These are phyloP conservation scores for Aspergillus sergii DNA, from an alignment of 2,329 filamentous ascomycete species.

Conservation along the genomic window DNA sequence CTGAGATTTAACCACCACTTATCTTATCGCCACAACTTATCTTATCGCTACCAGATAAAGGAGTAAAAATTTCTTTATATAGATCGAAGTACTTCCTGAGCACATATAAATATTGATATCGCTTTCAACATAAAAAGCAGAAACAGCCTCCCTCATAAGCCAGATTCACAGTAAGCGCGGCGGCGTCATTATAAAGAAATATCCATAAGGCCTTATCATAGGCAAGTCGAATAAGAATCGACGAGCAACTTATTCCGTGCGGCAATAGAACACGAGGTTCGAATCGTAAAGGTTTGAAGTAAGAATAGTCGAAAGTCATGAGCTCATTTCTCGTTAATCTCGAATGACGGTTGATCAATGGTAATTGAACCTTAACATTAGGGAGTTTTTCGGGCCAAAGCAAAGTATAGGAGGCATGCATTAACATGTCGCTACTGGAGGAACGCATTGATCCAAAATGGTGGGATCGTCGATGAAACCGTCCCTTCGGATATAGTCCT, in stretches of 20 bases:
- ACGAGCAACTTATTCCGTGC: not conserved
- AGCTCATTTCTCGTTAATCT: not conserved
- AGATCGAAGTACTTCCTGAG: not conserved
- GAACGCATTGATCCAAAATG: not conserved
- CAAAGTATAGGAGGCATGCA: not conserved
- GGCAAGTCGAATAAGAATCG: not conserved
- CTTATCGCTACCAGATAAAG: not conserved
- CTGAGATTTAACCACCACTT: not conserved
- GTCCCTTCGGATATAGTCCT: not conserved
- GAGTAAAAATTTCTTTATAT: not conserved
- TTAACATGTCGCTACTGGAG: not conserved
- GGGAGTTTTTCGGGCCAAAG: no score
- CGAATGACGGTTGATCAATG: not conserved
- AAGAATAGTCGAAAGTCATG: not conserved
- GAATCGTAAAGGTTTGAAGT: not conserved
- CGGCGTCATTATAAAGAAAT: not conserved
- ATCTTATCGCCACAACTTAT: not conserved
- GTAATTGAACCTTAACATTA: not conserved
- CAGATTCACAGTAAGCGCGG: not conserved
- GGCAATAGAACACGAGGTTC: not conserved
- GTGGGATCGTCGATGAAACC: not conserved
- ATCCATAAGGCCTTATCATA: no score
- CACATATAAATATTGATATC: not conserved
- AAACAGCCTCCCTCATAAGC: not conserved
- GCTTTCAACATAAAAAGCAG: not conserved